phyloP scores from a whole-genome alignment of 805 yeast genomes.

The Wickerhamomyces tratensis region DNA sequence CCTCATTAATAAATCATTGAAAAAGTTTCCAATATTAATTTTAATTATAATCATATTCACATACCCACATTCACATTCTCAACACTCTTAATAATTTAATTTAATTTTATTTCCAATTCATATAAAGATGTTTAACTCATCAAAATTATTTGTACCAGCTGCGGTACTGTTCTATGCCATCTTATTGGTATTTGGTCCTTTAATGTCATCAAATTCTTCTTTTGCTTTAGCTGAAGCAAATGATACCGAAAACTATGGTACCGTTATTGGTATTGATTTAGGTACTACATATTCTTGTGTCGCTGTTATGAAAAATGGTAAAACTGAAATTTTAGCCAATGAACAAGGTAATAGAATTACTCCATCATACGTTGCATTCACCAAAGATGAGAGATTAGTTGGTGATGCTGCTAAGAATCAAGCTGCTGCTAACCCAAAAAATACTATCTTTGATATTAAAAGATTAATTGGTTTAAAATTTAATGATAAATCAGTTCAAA shows the following conservation, averaged over 20 bases:
- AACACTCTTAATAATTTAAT: too few relatives aligned
- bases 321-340: constrained; percentile 88
- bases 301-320: constrained; percentile 75
- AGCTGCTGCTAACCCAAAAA: constrained; percentile 79
- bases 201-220: constrained; percentile 9
- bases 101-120: background rate
- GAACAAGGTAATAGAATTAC: constrained; percentile 98
- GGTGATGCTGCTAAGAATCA: constrained; percentile 98
- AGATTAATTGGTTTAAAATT: constrained; percentile 83
- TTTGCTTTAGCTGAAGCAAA: constrained; percentile 15
- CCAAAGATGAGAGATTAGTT: constrained; percentile 83
- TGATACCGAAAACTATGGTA: constrained; percentile 42
- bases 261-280: constrained; percentile 88
- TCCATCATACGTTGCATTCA: constrained; percentile 90
- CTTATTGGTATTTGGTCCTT: constrained; percentile 16
- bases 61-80: too few relatives aligned
- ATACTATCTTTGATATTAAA: constrained; percentile 87
- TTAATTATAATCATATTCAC: too few relatives aligned
- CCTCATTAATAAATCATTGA: too few relatives aligned
- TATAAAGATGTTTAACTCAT: constrained; percentile 11
- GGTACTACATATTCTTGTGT: constrained; percentile 98
- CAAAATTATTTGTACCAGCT: constrained; percentile 22
- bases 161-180: constrained; percentile 22
- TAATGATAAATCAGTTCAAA: constrained; percentile 67
- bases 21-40: too few relatives aligned